Percentiles rank a stretch among this genome's conserved stretches.
Evolutionary conservation across 164 flowering plant genomes (phyloP).

Genomic region (Cinnamomum chago): DNA sequence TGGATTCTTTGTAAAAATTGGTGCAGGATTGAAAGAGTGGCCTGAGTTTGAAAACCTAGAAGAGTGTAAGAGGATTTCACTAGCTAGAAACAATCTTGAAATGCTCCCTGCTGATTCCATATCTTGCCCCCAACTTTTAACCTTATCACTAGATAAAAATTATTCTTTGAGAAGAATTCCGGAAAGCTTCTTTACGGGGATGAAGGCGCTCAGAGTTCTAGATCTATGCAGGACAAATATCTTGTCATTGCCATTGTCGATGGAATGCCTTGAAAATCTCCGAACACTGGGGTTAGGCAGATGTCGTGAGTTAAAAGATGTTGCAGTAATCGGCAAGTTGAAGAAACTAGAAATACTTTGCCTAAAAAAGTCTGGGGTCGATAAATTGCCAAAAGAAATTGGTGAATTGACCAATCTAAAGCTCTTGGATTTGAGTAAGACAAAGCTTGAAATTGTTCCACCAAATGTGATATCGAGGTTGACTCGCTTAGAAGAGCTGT

Average conservation of each 20-base stretch:
- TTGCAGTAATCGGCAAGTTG: not conserved
- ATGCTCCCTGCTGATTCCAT: not conserved
- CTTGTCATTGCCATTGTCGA: slow-evolving; percentile 1
- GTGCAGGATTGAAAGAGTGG: not conserved
- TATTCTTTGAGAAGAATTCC: not conserved
- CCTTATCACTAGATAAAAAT: not conserved
- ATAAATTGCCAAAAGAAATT: not conserved
- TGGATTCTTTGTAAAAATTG: not conserved
- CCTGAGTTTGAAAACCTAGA: not conserved
- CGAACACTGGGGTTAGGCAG: slow-evolving; percentile 4
- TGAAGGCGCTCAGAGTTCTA: slow-evolving; percentile 9
- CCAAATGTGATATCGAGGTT: slow-evolving; percentile 3
- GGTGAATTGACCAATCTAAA: slow-evolving; percentile 3
- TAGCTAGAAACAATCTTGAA: not conserved
- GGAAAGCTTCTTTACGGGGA: slow-evolving; percentile 6
- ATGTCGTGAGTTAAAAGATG: not conserved
- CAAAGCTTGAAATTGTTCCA: not conserved
- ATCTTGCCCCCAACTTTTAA: not conserved
- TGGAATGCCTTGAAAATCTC: slow-evolving; percentile 5
- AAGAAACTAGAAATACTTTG: slow-evolving; percentile 5
- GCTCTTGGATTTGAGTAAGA: not conserved
- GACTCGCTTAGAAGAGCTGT: slow-evolving; percentile 2
- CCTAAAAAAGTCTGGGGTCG: not conserved
- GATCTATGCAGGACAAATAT: slow-evolving; percentile 2
- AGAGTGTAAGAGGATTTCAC: not conserved